Evolutionary conservation across 257 asterid species (phyloP).

Genomic region (Leonotis leonurus): DNA sequence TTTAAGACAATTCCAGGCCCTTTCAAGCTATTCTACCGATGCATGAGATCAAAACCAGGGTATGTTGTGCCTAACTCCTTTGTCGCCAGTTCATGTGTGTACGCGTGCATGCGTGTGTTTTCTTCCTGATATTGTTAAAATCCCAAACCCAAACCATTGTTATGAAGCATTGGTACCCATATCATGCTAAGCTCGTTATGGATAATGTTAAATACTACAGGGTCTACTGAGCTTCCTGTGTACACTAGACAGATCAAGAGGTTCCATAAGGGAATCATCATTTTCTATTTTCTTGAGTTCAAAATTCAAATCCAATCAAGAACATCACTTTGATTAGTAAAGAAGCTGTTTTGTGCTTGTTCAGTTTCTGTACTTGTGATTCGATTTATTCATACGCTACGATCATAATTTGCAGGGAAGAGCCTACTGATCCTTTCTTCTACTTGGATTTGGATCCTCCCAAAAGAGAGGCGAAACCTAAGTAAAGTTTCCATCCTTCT

Average conservation of each 20-base stretch:
- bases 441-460: slow-evolving; percentile 90
- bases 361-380: neutral
- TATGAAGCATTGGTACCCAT: neutral
- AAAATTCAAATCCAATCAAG: neutral
- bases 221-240: neutral
- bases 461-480: slow-evolving; percentile 36
- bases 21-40: slow-evolving; percentile 77
- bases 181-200: neutral
- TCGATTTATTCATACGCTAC: slow-evolving; percentile 1
- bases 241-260: neutral
- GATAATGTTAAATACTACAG: neutral
- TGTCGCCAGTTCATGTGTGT: neutral
- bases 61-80: slow-evolving; percentile 18
- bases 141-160: neutral
- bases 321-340: neutral
- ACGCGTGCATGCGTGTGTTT: neutral
- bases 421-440: slow-evolving; percentile 81
- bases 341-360: neutral
- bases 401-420: slow-evolving; percentile 64
- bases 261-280: neutral
- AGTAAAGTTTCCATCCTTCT: slow-evolving; percentile 5
- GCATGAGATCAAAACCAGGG: slow-evolving; percentile 99
- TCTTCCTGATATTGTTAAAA: neutral
- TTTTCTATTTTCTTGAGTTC: neutral
- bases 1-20: slow-evolving; percentile 97